Conservation (phyloP, 2,329 filamentous ascomycete species). For the Apiospora aurea region DNA sequence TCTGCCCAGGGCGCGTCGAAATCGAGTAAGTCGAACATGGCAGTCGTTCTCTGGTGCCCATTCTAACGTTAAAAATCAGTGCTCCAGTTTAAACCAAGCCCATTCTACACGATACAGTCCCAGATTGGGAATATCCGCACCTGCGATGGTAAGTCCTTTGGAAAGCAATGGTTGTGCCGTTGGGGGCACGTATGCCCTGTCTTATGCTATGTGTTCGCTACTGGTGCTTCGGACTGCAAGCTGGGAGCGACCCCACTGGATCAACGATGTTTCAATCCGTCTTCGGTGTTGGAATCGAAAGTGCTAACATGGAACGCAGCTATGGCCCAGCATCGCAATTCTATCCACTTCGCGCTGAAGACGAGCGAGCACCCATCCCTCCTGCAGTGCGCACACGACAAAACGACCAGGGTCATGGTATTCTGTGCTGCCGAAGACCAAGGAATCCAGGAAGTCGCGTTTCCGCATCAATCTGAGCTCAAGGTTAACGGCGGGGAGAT, state of each 20-base stretch:
- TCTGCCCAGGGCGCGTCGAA: constrained; percentile 4
- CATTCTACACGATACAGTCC: constrained; percentile 79
- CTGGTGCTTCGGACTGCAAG: neutral
- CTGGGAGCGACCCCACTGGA: neutral
- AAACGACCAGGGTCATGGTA: constrained; percentile 76
- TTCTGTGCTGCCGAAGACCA: constrained; percentile 77
- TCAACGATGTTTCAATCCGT: neutral
- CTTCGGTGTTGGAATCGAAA: neutral
- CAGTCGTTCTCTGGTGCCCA: neutral
- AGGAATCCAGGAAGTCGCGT: constrained; percentile 78
- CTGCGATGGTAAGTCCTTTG: constrained; percentile 70
- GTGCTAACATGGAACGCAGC: constrained; percentile 46
- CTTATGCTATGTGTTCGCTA: neutral
- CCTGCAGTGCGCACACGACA: constrained; percentile 64
- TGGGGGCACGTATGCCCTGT: neutral
- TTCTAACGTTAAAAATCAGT: constrained; percentile 9
- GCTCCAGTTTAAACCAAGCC: constrained; percentile 70
- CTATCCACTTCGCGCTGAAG: constrained; percentile 53
- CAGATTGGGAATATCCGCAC: constrained; percentile 69
- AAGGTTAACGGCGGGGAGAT: constrained; percentile 89
- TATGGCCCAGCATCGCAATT: constrained; percentile 62
- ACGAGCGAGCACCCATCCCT: constrained; percentile 60
- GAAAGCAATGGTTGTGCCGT: neutral
- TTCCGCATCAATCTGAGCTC: constrained; percentile 91
- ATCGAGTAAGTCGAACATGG: neutral